Conservation (phyloP, 495 filamentous ascomycete species). For the Penicillium parvum region DNA sequence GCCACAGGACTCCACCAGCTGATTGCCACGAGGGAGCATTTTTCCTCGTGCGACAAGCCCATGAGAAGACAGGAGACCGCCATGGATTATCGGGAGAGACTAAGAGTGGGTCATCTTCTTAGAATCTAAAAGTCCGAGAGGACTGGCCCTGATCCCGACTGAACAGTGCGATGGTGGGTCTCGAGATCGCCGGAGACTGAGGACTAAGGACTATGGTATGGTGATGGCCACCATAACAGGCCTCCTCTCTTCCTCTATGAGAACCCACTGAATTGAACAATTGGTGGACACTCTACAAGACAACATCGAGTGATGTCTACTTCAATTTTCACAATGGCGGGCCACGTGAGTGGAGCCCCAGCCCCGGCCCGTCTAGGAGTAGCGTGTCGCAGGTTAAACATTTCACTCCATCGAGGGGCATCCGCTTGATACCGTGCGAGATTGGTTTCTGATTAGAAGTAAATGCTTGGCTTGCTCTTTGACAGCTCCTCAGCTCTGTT, state of each 20-base stretch:
- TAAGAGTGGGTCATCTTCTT: not conserved
- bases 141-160: not conserved
- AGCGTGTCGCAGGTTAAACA: not conserved
- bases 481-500: slow-evolving; percentile 19
- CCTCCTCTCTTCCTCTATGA: too few relatives aligned
- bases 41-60: not conserved
- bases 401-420: too few relatives aligned
- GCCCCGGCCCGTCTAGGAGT: too few relatives aligned
- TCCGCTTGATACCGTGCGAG: not conserved
- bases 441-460: slow-evolving; percentile 13
- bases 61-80: too few relatives aligned
- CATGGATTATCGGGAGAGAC: too few relatives aligned
- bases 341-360: not conserved
- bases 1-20: slow-evolving; percentile 9
- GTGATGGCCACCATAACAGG: not conserved
- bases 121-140: not conserved
- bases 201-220: not conserved
- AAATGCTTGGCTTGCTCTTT: slow-evolving; percentile 16
- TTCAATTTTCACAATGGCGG: not conserved
- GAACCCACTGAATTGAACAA: too few relatives aligned
- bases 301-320: too few relatives aligned
- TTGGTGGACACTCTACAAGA: not conserved
- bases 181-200: not conserved
- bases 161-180: not conserved
- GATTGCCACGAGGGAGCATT: not conserved